Base-by-base conservation (phyloP, 2,329 filamentous ascomycete species). In the Alternaria hordeiaustralica region DNA sequence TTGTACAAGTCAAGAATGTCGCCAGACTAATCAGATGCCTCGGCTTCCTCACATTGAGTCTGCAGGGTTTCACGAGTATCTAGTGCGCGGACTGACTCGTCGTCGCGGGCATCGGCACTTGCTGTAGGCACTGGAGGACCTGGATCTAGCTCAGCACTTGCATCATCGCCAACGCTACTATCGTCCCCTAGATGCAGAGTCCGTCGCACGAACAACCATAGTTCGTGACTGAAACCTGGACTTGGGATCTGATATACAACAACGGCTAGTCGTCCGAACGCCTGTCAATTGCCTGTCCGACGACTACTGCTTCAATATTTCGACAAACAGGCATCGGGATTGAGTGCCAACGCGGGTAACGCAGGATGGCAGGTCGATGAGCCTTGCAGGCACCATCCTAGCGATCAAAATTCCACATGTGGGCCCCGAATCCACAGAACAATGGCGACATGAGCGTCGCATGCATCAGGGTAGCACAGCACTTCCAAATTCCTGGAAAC, bases 21-120 rank as follows among this genome's bases (percentile, higher is more conserved):
- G 36, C 59, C 26, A 45, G n/a, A 18, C 15, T 44, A 26, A 7
- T 15, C 7, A 21, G 15, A 12, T 25, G 41, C 57, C 26, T 45
- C 49, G 49, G 57, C 57, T 54, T 26, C 21, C 12, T 23, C 26
- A 11, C 26, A 25, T 21, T 12, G 21, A 41, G 13, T 23, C 58
- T 12, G 28, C 41, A 15, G 36, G 21, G 50, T 55, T 60, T 55
- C 57, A 47, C 58, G 50, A 60, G 21, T 43, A 46, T 13, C 23
- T 45, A 56, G 20, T 25, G 50, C 28, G 18, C 56, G 50, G 25
- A 18, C 45, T 50, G 60, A 63, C 50, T 63, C 56, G 45, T 20
- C 10, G 11, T 43, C 44, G 15, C 49, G n/a, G 60, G 25, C 36
- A 12, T 47, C 60, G 60, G 60, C 60, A 63, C 44, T 63, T 55